Percentiles rank a stretch among this genome's conserved stretches.
Evolutionary conservation across 805 yeast species (phyloP).

Genomic region (Candida endomychidarum): DNA sequence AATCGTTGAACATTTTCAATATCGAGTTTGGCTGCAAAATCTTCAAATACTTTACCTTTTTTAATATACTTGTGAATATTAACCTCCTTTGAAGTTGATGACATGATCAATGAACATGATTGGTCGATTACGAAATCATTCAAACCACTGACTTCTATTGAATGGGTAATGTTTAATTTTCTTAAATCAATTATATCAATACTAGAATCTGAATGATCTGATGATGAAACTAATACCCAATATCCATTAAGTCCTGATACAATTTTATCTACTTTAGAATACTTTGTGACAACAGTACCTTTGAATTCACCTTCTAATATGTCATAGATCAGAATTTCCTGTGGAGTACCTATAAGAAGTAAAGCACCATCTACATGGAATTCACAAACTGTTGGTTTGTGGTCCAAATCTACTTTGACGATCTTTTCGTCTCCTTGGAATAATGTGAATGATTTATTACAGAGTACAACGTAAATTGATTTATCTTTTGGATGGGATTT

Average conservation of each 20-base stretch:
- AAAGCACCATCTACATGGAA: constrained; percentile 53
- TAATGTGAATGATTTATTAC: constrained; percentile 22
- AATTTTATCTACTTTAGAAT: constrained; percentile 30
- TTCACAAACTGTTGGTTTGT: constrained; percentile 21
- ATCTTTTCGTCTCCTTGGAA: neutral
- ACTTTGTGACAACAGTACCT: constrained; percentile 29
- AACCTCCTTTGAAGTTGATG: constrained; percentile 21
- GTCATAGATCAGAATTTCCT: constrained; percentile 37
- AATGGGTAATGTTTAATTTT: constrained; percentile 29
- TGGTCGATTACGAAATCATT: constrained; percentile 33
- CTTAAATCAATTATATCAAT: constrained; percentile 52
- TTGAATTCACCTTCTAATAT: constrained; percentile 37
- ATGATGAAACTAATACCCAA: constrained; percentile 45
- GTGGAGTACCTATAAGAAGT: constrained; percentile 38
- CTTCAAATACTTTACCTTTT: constrained; percentile 32
- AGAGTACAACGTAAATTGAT: constrained; percentile 28
- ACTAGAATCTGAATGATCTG: constrained; percentile 17
- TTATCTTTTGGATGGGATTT: constrained; percentile 34
- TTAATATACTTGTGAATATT: constrained; percentile 38
- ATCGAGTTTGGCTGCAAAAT: constrained; percentile 4
- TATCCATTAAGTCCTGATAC: constrained; percentile 65
- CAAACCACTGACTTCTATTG: constrained; percentile 23
- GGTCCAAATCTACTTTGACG: constrained; percentile 9
- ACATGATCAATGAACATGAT: constrained; percentile 32
- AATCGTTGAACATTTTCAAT: neutral